phyloP scores from a whole-genome alignment of 805 yeast genomes.

The Yamadazyma ubonensis region DNA sequence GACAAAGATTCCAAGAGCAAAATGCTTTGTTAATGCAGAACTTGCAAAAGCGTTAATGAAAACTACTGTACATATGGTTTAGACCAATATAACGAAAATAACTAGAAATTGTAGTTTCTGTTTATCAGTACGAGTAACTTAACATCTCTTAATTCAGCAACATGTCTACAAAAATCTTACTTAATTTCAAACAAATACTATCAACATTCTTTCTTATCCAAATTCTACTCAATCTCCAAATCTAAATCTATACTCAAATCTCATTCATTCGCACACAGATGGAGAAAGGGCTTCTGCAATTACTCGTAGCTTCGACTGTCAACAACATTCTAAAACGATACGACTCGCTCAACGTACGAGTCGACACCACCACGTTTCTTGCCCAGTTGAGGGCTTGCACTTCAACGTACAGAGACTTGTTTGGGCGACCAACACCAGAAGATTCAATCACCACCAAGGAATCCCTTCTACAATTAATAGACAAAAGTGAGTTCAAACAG shows the following conservation, averaged over 20 bases:
- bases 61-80: no score
- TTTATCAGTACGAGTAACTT: no score
- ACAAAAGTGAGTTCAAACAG: conserved; percentile 17
- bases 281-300: conserved; percentile 13
- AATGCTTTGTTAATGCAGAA: conserved; percentile 78
- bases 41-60: conserved; percentile 41
- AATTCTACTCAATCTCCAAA: neutral
- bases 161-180: no score
- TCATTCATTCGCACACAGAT: no score
- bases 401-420: conserved; percentile 10
- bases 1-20: conserved; percentile 98
- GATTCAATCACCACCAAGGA: conserved; percentile 13
- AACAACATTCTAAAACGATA: conserved; percentile 10
- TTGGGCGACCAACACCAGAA: conserved; percentile 13
- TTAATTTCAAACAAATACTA: no score
- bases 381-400: conserved; percentile 9
- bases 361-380: conserved; percentile 12
- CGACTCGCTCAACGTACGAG: conserved; percentile 11
- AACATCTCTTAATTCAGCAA: no score
- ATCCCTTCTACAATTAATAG: conserved; percentile 14
- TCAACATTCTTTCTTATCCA: neutral
- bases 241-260: no score
- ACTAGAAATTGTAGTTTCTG: no score
- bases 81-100: no score
- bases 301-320: conserved; percentile 15